Percentiles rank a stretch among this genome's conserved stretches.
phyloP scores from a whole-genome alignment of 2,329 filamentous ascomycete genomes.

The Beauveria varroae region DNA sequence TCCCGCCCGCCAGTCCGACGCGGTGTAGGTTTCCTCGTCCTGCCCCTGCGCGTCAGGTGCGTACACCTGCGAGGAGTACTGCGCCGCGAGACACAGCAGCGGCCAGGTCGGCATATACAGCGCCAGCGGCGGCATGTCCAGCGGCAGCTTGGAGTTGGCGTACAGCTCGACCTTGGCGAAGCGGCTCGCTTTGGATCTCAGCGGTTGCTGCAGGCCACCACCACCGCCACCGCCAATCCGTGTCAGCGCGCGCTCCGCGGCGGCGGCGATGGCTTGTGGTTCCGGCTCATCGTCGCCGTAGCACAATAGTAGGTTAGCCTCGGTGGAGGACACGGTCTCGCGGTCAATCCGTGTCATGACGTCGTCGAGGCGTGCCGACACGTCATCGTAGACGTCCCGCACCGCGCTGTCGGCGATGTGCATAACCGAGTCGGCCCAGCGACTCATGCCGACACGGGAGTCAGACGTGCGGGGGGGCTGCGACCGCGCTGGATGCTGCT shows the following conservation, averaged over 20 bases:
- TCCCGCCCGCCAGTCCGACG: constrained; percentile 64
- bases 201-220: constrained; percentile 19
- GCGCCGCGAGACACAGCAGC: constrained; percentile 69
- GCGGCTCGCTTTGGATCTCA: constrained; percentile 16
- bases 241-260: too few relatives aligned
- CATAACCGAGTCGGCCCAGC: constrained; percentile 32
- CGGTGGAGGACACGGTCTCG: constrained; percentile 45
- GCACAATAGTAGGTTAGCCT: constrained; percentile 45
- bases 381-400: constrained; percentile 34
- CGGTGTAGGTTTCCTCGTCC: constrained; percentile 42
- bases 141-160: constrained; percentile 66
- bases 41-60: constrained; percentile 49
- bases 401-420: constrained; percentile 34
- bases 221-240: too few relatives aligned
- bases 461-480: constrained; percentile 14
- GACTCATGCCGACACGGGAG: constrained; percentile 19
- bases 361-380: constrained; percentile 48
- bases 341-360: constrained; percentile 67
- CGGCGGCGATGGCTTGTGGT: background rate
- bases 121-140: constrained; percentile 57
- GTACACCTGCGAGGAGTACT: constrained; percentile 71
- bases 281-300: constrained; percentile 12
- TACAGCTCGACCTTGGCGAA: constrained; percentile 75
- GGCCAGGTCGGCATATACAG: constrained; percentile 69
- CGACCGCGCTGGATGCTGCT: background rate